phyloP scores from a whole-genome alignment of 2,329 filamentous ascomycete species.

The Gyromitra esculenta region DNA sequence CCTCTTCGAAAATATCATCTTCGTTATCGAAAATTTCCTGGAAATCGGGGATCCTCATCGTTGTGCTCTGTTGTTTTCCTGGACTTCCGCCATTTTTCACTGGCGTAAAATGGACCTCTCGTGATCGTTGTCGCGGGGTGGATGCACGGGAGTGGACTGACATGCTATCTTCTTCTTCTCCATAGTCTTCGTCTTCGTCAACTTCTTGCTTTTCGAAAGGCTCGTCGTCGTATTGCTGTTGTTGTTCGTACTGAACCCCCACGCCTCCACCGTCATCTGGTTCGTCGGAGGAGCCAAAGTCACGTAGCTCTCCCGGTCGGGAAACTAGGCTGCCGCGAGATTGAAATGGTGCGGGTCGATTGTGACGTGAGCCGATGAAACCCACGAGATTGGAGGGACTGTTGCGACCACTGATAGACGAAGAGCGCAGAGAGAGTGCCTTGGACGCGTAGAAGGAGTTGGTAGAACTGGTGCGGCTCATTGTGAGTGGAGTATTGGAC shows the following conservation, averaged over 20 bases:
- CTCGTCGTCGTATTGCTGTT: conserved; percentile 32
- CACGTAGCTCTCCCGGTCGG: conserved; percentile 26
- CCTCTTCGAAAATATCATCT: conserved; percentile 47
- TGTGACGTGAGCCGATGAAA: conserved; percentile 42
- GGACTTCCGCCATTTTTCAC: conserved; percentile 11
- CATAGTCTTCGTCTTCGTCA: conserved; percentile 25
- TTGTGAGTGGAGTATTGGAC: conserved; percentile 21
- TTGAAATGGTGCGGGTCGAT: conserved; percentile 20
- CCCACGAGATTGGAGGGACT: conserved; percentile 28
- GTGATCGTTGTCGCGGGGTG: conserved; percentile 36
- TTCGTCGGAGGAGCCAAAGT: conserved; percentile 30
- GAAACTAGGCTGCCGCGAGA: conserved; percentile 24
- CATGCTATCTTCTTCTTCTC: conserved; percentile 18
- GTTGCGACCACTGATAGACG: conserved; percentile 24
- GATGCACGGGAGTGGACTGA: conserved; percentile 35
- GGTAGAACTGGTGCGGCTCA: conserved; percentile 42
- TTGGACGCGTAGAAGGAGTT: conserved; percentile 41
- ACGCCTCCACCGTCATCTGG: conserved; percentile 36
- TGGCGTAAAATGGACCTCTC: conserved; percentile 26
- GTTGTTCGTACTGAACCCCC: conserved; percentile 28
- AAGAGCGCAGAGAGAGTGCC: conserved; percentile 38
- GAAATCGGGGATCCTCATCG: conserved; percentile 38
- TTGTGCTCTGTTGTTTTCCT: conserved; percentile 11
- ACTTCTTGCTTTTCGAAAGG: conserved; percentile 26
- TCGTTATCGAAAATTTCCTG: conserved; percentile 44